A percentile compares a stretch with the other conserved stretches of the same genome.
Evolutionary conservation across 306 rosid genomes (phyloP).

Genomic region (Rubus idaeus): DNA sequence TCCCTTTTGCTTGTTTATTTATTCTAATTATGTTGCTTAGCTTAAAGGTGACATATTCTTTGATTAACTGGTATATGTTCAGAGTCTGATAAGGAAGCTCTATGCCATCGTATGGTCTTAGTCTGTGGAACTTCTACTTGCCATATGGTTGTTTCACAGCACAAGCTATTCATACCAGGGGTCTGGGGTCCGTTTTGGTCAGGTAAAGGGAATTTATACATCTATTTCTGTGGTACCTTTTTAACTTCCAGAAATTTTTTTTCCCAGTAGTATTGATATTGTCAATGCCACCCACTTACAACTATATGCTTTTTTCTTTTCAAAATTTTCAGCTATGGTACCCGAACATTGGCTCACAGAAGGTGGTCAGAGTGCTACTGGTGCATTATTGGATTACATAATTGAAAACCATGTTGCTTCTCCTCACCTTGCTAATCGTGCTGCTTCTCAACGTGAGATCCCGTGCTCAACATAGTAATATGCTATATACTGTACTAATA

Average conservation of each 20-base stretch:
- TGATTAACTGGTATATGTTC: conserved; percentile 22
- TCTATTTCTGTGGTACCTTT: conserved; percentile 11
- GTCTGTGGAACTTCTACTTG: conserved; percentile 99
- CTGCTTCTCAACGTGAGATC: conserved; percentile 75
- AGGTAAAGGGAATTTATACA: conserved; percentile 44
- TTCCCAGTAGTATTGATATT: conserved; percentile 7
- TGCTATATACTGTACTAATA: conserved; percentile 5
- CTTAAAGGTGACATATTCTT: conserved; percentile 20
- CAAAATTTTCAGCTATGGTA: conserved; percentile 72
- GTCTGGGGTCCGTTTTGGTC: conserved; percentile 99
- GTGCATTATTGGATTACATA: conserved; percentile 90
- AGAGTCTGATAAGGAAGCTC: conserved; percentile 62
- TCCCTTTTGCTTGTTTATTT: conserved; percentile 7
- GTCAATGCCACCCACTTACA: conserved; percentile 24
- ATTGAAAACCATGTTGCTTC: conserved; percentile 82
- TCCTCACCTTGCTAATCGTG: conserved; percentile 69
- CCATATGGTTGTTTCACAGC: conserved; percentile 85
- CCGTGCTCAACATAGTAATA: conserved; percentile 18
- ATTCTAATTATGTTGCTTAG: conserved; percentile 22
- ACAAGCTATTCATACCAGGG: conserved; percentile 91
- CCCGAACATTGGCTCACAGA: conserved; percentile 97
- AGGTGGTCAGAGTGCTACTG: conserved; percentile 99
- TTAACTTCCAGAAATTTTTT: conserved; percentile 11
- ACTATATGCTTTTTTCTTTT: conserved; percentile 20
- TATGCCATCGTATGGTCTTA: conserved; percentile 74